Evolutionary conservation across 768 basidiomycete species (phyloP).

Genomic region (Gelatoporia subvermispora): DNA sequence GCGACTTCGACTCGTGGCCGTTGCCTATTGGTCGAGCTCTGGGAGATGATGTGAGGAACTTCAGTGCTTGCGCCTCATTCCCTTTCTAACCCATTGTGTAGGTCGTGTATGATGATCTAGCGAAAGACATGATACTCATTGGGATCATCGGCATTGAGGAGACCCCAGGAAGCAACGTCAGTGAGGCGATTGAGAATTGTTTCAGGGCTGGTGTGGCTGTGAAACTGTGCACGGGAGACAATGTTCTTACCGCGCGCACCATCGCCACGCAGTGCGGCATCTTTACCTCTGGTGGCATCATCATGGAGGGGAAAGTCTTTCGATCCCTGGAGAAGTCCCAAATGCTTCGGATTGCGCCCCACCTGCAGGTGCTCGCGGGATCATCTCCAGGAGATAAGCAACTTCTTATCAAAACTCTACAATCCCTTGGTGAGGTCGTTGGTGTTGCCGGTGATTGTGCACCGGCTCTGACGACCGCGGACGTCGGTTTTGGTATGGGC

Average conservation of each 20-base stretch:
- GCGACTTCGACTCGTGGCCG: slow-evolving; percentile 85
- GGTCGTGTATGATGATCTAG: slow-evolving; percentile 68
- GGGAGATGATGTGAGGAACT: too few relatives aligned
- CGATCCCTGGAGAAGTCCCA: slow-evolving; percentile 67
- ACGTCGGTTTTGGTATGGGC: slow-evolving; percentile 97
- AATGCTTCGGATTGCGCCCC: slow-evolving; percentile 79
- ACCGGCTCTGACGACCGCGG: slow-evolving; percentile 89
- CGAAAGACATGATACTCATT: slow-evolving; percentile 74
- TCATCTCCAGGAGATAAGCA: slow-evolving; percentile 98
- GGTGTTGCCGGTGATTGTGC: slow-evolving; percentile 98
- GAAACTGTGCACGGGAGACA: slow-evolving; percentile 99
- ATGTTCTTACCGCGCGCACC: slow-evolving; percentile 91
- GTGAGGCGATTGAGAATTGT: slow-evolving; percentile 83
- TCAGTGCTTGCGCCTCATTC: background rate
- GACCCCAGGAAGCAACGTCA: slow-evolving; percentile 86
- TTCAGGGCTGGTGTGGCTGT: slow-evolving; percentile 85
- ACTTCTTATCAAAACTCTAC: slow-evolving; percentile 83
- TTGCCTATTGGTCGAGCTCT: too few relatives aligned
- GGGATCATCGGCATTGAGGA: slow-evolving; percentile 95
- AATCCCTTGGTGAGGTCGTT: slow-evolving; percentile 82
- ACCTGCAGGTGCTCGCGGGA: slow-evolving; percentile 92
- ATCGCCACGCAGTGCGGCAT: slow-evolving; percentile 97
- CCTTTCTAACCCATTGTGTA: too few relatives aligned
- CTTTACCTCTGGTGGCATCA: slow-evolving; percentile 86
- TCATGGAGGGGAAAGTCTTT: slow-evolving; percentile 98